phyloP scores from a whole-genome alignment of 106 monocot genomes.

The Acorus gramineus region DNA sequence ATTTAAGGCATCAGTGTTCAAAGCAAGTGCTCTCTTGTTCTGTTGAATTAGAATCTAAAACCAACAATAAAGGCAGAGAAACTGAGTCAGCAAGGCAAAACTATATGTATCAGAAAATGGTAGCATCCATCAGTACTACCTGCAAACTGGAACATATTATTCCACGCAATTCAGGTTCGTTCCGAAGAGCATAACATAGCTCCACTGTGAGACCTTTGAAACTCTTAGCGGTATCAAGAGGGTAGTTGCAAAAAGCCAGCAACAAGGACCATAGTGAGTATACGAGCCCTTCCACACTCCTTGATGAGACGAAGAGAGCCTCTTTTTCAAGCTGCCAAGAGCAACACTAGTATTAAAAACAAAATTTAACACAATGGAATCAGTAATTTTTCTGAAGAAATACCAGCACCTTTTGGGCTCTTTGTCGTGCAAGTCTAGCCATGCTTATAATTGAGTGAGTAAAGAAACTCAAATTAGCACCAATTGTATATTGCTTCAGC shows the following conservation, averaged over 20 bases:
- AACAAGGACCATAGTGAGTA: conserved; percentile 87
- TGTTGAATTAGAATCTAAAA: conserved; percentile 75
- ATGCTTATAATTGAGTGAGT: conserved; percentile 32
- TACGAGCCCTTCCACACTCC: conserved; percentile 52
- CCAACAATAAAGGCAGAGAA: not conserved
- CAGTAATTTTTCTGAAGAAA: not conserved
- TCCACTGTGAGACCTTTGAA: conserved; percentile 44
- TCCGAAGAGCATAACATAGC: conserved; percentile 44
- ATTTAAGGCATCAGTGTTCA: conserved; percentile 13
- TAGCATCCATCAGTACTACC: conserved; percentile 18
- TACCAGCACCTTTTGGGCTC: conserved; percentile 43
- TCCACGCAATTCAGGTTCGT: conserved; percentile 66
- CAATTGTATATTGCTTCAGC: conserved; percentile 75
- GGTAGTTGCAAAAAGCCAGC: conserved; percentile 87
- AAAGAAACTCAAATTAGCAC: conserved; percentile 65
- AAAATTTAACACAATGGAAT: conserved; percentile 2
- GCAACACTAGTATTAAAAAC: not conserved
- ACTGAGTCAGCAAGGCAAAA: too few species aligned
- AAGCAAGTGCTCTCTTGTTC: conserved; percentile 32
- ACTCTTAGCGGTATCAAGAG: conserved; percentile 51
- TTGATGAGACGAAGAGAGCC: conserved; percentile 57
- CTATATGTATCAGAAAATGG: not conserved
- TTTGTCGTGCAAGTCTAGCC: conserved; percentile 26
- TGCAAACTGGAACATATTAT: conserved; percentile 79
- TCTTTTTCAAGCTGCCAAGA: conserved; percentile 50